Base-by-base conservation (phyloP, 805 yeast genomes). In the Kodamaea lidongshanica region DNA sequence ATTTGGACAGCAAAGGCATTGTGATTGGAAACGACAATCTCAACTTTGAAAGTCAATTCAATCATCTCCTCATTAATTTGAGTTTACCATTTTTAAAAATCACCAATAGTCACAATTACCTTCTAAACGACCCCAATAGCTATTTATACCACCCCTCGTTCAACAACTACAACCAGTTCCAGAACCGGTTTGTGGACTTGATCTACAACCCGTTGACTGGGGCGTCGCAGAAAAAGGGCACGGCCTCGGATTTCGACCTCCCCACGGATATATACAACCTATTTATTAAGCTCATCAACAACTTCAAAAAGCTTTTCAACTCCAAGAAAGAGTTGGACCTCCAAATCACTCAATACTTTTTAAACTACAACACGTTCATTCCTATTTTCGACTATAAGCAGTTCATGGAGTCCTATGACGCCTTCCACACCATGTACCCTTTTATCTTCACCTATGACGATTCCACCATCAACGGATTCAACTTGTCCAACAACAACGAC, bases 371-470 rank as follows among this genome's bases (percentile, higher is more conserved):
- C 50, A 63, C 67, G 13, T 61, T 73, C 35, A 61, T 73, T 15
- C 79, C 79, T 4, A 66, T 73, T 6, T 62, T 73, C 38, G 78
- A 72, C 41, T 72, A 68, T 40, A 69, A 65, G 27, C 52, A 60
- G 20, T 72, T 73, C 39, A 72, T 72, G 65, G 66, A 65, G 41
- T 64, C 66, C 29, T 73, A 73, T 27, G 67, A 63, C 25, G 66
- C 61, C 6, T 61, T 65, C 37, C 70, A 65, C 36, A 63, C 68
- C 6, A 61, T 63, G 69, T 64, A 63, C 32, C 70, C 70, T 6
- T 64, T 64, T 33, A 64, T 64, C 46, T 64, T 64, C 42, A 65
- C 69, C 1, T 65, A 65, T 36, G 67, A 63, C 31, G 69, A 64
- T 39, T 59, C 68, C 13, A 60, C 68, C 11, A 61, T 64, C 20